phyloP scores from a whole-genome alignment of 1,284 basidiomycete species.

The Lentinula novae-zelandiae region DNA sequence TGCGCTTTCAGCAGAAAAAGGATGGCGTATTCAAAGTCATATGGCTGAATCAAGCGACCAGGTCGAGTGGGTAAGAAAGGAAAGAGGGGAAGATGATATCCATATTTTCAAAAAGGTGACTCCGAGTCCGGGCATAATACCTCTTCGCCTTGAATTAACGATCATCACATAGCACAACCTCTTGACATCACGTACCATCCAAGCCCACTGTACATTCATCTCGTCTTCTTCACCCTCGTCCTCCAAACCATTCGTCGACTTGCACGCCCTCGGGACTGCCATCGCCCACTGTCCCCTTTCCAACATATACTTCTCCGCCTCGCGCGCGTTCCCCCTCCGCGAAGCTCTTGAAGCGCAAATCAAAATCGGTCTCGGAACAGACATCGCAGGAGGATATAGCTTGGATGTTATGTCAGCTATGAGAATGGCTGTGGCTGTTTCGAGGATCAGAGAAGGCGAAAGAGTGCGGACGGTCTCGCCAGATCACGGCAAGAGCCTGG shows the following conservation, averaged over 20 bases:
- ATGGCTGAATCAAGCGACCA: constrained; percentile 74
- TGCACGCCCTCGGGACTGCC: constrained; percentile 51
- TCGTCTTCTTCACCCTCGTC: constrained; percentile 51
- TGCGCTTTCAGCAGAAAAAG: constrained; percentile 39
- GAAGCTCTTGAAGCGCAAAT: constrained; percentile 66
- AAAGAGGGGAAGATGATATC: constrained; percentile 64
- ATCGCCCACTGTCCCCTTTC: constrained; percentile 85
- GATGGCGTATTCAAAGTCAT: constrained; percentile 67
- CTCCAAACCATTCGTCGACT: constrained; percentile 56
- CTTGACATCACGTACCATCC: constrained; percentile 61
- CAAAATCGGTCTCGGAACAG: constrained; percentile 77
- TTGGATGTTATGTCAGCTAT: constrained; percentile 74
- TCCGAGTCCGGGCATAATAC: not conserved
- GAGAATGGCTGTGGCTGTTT: constrained; percentile 71
- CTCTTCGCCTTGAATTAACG: not conserved
- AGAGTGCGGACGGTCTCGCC: not conserved
- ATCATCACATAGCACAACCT: constrained; percentile 43
- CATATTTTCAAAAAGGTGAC: constrained; percentile 66
- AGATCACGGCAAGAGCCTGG: constrained; percentile 25
- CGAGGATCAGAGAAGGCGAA: constrained; percentile 66
- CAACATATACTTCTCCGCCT: constrained; percentile 78
- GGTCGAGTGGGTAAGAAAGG: constrained; percentile 62
- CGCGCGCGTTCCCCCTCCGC: constrained; percentile 63
- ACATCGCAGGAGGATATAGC: constrained; percentile 81
- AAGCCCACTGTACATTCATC: constrained; percentile 82